Evolutionary conservation across 2,329 filamentous ascomycete species (phyloP).

Genomic region (Coleophoma eucalyptorum): DNA sequence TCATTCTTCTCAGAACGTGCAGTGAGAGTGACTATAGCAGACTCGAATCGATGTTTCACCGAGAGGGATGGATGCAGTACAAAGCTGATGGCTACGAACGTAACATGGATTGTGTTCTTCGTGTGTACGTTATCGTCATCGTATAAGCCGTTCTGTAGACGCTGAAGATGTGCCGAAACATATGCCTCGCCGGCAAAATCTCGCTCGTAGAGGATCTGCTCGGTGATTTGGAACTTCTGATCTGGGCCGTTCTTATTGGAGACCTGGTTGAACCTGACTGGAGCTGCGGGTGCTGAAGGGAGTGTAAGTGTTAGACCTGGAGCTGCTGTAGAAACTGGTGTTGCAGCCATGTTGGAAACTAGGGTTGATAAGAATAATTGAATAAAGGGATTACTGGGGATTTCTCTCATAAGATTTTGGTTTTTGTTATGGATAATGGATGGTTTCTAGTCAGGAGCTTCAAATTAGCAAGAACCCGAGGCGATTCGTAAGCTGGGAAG

Average conservation of each 20-base stretch:
- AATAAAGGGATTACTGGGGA: neutral
- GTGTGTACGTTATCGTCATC: slow-evolving; percentile 37
- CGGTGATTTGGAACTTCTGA: slow-evolving; percentile 25
- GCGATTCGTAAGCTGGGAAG: too few relatives aligned
- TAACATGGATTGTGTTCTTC: slow-evolving; percentile 35
- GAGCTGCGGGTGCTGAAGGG: neutral
- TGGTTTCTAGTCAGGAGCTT: too few relatives aligned
- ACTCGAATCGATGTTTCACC: slow-evolving; percentile 40
- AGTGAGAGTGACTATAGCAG: slow-evolving; percentile 38
- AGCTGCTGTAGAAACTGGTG: neutral
- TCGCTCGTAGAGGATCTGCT: slow-evolving; percentile 43
- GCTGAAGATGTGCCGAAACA: slow-evolving; percentile 44
- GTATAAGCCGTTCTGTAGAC: slow-evolving; percentile 45
- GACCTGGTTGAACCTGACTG: neutral
- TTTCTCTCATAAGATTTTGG: too few relatives aligned
- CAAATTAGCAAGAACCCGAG: too few relatives aligned
- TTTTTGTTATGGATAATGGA: too few relatives aligned
- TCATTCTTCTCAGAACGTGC: slow-evolving; percentile 23
- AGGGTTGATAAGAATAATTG: neutral
- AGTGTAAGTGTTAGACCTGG: neutral
- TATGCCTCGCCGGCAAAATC: slow-evolving; percentile 41
- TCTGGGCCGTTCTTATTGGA: slow-evolving; percentile 15
- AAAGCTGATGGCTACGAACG: slow-evolving; percentile 44
- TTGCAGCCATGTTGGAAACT: neutral
- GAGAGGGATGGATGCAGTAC: slow-evolving; percentile 43